phyloP scores from a whole-genome alignment of 2,329 filamentous ascomycete species.

The Graphilbum ipis-grandicollis region DNA sequence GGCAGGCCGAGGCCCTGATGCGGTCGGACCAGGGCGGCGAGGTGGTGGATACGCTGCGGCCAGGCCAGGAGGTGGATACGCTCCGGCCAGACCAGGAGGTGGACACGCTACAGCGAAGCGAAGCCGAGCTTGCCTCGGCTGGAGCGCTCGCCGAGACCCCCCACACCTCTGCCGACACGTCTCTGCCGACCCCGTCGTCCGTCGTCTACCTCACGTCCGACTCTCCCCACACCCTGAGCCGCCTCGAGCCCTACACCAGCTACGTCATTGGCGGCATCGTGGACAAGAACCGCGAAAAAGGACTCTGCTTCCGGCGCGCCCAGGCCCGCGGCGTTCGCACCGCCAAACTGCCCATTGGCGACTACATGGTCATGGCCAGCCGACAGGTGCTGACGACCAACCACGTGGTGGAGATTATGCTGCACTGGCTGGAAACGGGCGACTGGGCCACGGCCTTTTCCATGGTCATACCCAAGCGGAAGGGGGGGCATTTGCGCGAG shows the following conservation, averaged over 20 bases:
- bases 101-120: slow-evolving; percentile 39
- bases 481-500: slow-evolving; percentile 55
- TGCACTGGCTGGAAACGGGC: slow-evolving; percentile 74
- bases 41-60: slow-evolving; percentile 38
- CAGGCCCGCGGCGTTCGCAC: slow-evolving; percentile 62
- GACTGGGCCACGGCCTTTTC: slow-evolving; percentile 88
- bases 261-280: slow-evolving; percentile 92
- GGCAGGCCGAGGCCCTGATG: slow-evolving; percentile 53
- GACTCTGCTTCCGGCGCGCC: slow-evolving; percentile 75
- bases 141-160: too few species aligned
- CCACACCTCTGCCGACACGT: too few species aligned
- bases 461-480: slow-evolving; percentile 75
- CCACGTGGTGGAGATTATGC: slow-evolving; percentile 93
- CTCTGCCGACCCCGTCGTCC: slow-evolving; percentile 15
- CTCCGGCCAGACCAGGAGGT: slow-evolving; percentile 39
- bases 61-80: slow-evolving; percentile 41
- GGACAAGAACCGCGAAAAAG: slow-evolving; percentile 92
- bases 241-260: slow-evolving; percentile 71
- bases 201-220: slow-evolving; percentile 86
- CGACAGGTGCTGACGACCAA: slow-evolving; percentile 81
- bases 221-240: slow-evolving; percentile 66
- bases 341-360: slow-evolving; percentile 83
- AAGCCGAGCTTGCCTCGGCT: too few species aligned
- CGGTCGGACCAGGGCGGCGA: slow-evolving; percentile 32
- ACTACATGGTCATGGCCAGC: slow-evolving; percentile 82